Percentiles rank a stretch among this genome's conserved stretches.
phyloP scores from a whole-genome alignment of 805 yeast genomes.

The Schwanniomyces pseudopolymorphus region DNA sequence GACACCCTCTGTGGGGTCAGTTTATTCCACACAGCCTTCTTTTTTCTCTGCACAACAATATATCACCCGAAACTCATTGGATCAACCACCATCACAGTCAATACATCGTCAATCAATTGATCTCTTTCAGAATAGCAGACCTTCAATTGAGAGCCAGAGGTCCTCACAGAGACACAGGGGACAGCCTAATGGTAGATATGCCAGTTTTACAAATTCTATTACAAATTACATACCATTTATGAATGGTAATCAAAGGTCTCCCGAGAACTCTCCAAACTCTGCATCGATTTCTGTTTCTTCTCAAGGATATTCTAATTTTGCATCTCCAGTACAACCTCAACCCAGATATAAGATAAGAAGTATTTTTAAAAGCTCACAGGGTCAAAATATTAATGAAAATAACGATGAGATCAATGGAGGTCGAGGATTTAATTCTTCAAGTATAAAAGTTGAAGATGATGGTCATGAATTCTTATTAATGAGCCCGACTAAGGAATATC shows the following conservation, averaged over 20 bases:
- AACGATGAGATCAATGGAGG: not conserved
- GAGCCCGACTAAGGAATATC: constrained; percentile 22
- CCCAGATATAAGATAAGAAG: constrained; percentile 34
- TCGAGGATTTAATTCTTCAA: not conserved
- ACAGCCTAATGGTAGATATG: constrained; percentile 23
- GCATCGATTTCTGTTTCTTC: constrained; percentile 17
- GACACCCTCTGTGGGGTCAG: constrained; percentile 39
- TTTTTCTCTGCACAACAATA: constrained; percentile 45
- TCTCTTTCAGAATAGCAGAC: constrained; percentile 25
- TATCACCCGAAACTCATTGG: constrained; percentile 36
- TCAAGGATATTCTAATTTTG: constrained; percentile 2
- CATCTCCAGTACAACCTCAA: constrained; percentile 17
- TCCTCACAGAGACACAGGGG: constrained; percentile 15
- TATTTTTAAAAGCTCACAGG: constrained; percentile 23
- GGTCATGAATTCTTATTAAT: constrained; percentile 15
- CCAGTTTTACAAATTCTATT: constrained; percentile 35
- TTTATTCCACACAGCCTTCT: constrained; percentile 43
- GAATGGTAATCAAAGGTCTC: constrained; percentile 26
- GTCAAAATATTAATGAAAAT: constrained; percentile 1
- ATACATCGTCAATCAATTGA: constrained; percentile 33
- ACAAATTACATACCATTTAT: constrained; percentile 43
- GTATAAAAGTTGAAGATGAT: not conserved
- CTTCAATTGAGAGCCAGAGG: constrained; percentile 30
- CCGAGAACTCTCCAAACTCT: constrained; percentile 8
- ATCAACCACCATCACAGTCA: constrained; percentile 28